Base-by-base conservation (phyloP, 176 grass and related monocot genomes). In the Eremochloa ophiuroides region DNA sequence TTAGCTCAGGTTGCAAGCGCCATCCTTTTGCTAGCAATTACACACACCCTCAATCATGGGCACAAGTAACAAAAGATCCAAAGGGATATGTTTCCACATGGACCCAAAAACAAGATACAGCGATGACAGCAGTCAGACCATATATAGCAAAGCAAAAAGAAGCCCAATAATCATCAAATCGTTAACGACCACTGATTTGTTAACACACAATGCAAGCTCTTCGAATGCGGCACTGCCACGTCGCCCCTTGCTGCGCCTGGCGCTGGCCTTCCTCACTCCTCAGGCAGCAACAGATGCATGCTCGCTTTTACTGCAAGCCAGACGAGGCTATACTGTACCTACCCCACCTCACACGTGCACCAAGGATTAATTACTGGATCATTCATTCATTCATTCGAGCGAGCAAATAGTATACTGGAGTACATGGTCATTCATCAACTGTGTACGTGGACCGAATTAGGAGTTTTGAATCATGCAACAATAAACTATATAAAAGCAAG, bases 11-110 rank as follows among this genome's bases (percentile, higher is more conserved):
- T 11, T 3, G 28, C 40, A 6, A n/a, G 16, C 75, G 9, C 6
- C 20, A 60, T 23, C 34, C 74, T 58, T 47, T 42, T 16, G 17
- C 41, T 27, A 33, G 4, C 11, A 69, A 43, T 16, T 43, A 88
- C 62, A 78, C 47, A 5, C n/a, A n/a, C n/a, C 22, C 76, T 81
- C 82, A 85, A 82, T 85, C 70, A 85, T 85, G 30, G 44, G 64
- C 10, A 71, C 64, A 85, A 43, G 22, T 56, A 85, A 65, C 87
- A 71, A 89, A 30, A 30, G 77, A 81, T 72, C 35, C 44, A 14
- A 64, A 71, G 43, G 64, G 71, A 65, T 89, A 81, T 72, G 77
- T 85, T 81, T 72, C 77, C 82, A 89, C 87, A 77, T 85, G 87
- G 64, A 81, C 58, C 26, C 41, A 22, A 17, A 76, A 30, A 28